A percentile compares a stretch with the other conserved stretches of the same genome.
These are phyloP conservation scores for Alternaria sp. DNA, from an alignment of 2,329 filamentous ascomycete genomes.

Conservation along the genomic window DNA sequence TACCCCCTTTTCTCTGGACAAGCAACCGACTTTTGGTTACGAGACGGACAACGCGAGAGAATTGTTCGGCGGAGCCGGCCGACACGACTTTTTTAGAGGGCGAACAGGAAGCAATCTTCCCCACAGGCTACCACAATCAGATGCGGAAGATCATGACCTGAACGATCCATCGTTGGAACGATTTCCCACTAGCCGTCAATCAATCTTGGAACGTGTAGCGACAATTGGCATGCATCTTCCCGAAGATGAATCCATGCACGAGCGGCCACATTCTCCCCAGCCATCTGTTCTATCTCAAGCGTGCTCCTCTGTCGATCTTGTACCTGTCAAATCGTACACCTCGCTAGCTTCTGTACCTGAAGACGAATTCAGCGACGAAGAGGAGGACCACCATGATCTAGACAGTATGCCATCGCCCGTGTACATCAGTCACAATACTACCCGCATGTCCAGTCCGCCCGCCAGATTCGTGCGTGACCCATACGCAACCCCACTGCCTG, in stretches of 20 bases:
- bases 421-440: slow-evolving; percentile 12
- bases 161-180: slow-evolving; percentile 35
- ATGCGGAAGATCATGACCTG: slow-evolving; percentile 37
- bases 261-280: slow-evolving; percentile 28
- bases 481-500: slow-evolving; percentile 18
- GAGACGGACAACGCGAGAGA: slow-evolving; percentile 13
- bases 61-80: slow-evolving; percentile 13
- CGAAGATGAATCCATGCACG: slow-evolving; percentile 30
- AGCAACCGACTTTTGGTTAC: slow-evolving; percentile 16
- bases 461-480: slow-evolving; percentile 16
- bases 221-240: slow-evolving; percentile 34
- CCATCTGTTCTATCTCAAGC: slow-evolving; percentile 34
- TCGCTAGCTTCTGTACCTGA: slow-evolving; percentile 38
- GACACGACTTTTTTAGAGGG: slow-evolving; percentile 24
- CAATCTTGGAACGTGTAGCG: slow-evolving; percentile 36
- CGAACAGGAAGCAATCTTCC: slow-evolving; percentile 33
- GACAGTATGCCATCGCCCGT: slow-evolving; percentile 30
- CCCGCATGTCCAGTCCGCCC: slow-evolving; percentile 1
- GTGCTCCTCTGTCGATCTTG: slow-evolving; percentile 40
- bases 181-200: slow-evolving; percentile 37
- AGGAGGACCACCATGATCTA: slow-evolving; percentile 17
- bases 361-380: slow-evolving; percentile 27
- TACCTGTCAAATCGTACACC: slow-evolving; percentile 30
- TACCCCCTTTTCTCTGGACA: slow-evolving; percentile 3
- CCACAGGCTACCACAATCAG: slow-evolving; percentile 34